Conservation (phyloP, 2,329 filamentous ascomycete species). For the Cercospora beticola region DNA sequence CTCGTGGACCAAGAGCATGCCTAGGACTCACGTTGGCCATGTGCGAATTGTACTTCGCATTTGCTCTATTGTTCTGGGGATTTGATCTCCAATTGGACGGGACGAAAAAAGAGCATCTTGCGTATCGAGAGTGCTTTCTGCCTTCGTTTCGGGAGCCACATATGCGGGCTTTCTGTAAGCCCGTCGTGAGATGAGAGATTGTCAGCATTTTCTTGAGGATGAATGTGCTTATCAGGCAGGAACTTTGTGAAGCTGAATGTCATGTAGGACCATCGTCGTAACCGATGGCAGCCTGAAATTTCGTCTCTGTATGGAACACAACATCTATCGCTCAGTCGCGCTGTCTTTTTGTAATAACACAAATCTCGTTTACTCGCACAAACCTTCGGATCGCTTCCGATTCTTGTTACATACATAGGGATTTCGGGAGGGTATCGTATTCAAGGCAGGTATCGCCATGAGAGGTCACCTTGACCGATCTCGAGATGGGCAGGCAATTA, state of each 20-base stretch:
- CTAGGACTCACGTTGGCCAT: constrained; percentile 20
- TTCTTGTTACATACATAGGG: background rate
- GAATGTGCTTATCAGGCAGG: too few species aligned
- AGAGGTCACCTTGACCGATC: background rate
- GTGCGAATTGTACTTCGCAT: constrained; percentile 21
- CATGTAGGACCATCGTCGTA: background rate
- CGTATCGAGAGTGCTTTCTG: constrained; percentile 24
- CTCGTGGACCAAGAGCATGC: constrained; percentile 18
- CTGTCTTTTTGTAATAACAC: background rate
- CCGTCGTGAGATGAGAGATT: background rate
- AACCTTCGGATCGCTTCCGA: background rate
- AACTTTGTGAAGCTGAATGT: background rate
- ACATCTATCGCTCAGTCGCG: constrained; percentile 9
- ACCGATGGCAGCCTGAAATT: background rate
- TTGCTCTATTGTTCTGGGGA: constrained; percentile 18
- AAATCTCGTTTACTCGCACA: background rate
- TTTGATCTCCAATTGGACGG: constrained; percentile 20
- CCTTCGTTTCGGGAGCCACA: constrained; percentile 18
- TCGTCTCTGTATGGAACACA: background rate
- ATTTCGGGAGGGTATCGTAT: background rate
- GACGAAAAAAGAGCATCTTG: constrained; percentile 13
- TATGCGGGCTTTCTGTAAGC: constrained; percentile 17
- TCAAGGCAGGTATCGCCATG: background rate
- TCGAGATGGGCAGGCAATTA: constrained; percentile 39
- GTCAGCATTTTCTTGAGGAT: background rate